phyloP scores from a whole-genome alignment of 371 early-diverging fungal genomes.

The Haplosporangium sp. region DNA sequence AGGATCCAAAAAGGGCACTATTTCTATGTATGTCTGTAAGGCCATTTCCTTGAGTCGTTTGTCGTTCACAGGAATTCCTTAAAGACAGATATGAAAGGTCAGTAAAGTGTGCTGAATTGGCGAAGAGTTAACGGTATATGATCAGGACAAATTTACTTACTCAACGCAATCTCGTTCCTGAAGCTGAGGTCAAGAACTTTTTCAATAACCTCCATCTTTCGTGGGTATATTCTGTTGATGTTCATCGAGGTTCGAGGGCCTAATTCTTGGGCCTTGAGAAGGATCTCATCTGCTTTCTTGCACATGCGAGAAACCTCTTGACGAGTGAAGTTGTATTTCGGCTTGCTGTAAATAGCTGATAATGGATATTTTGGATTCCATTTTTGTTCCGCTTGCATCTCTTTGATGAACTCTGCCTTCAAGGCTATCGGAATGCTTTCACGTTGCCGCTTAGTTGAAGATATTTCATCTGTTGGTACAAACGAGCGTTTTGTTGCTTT shows the following conservation, averaged over 20 bases:
- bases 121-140: not conserved
- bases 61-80: conserved; percentile 6
- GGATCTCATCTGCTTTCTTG: not conserved
- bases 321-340: not conserved
- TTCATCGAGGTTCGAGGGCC: not conserved
- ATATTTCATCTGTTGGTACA: not conserved
- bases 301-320: not conserved
- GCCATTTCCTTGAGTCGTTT: not conserved
- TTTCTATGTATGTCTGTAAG: not conserved
- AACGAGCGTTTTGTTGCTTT: not conserved
- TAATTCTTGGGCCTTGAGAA: not conserved
- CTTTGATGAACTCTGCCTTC: conserved; percentile 3
- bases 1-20: not conserved
- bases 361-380: not conserved
- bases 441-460: no score
- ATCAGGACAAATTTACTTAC: not conserved
- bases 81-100: not conserved
- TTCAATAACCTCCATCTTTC: conserved; percentile 9
- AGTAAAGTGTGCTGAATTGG: not conserved
- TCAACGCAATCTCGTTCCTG: not conserved
- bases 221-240: conserved; percentile 8
- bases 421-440: not conserved
- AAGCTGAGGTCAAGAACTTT: not conserved
- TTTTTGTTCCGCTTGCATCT: not conserved
- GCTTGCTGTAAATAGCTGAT: not conserved